Evolutionary conservation across 805 yeast genomes (phyloP).

Genomic region (Starmerella sirachaensis): DNA sequence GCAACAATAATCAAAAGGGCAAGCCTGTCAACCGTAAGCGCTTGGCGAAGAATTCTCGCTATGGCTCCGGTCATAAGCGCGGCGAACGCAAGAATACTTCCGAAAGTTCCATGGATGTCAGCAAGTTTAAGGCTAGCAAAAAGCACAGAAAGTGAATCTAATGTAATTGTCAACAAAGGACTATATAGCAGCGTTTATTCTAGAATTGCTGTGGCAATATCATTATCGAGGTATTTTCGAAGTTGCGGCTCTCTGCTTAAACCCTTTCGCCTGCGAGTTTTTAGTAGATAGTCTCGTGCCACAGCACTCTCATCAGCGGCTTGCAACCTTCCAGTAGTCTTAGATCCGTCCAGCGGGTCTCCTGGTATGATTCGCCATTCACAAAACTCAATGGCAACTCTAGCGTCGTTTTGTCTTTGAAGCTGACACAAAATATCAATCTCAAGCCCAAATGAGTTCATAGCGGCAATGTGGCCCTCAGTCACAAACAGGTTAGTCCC

Average conservation of each 20-base stretch:
- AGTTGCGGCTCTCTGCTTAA: conserved; percentile 59
- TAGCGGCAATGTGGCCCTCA: conserved; percentile 64
- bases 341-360: conserved; percentile 66
- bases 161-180: background rate
- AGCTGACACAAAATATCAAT: conserved; percentile 56
- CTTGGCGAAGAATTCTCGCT: conserved; percentile 57
- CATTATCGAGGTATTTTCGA: conserved; percentile 48
- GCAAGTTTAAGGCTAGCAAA: conserved; percentile 47
- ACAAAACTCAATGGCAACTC: conserved; percentile 51
- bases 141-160: conserved; percentile 30
- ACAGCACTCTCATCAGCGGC: conserved; percentile 61
- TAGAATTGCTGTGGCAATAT: background rate
- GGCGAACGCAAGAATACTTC: conserved; percentile 63
- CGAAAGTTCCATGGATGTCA: conserved; percentile 54
- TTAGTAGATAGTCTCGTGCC: conserved; percentile 80
- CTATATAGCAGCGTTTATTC: background rate
- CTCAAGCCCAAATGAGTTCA: conserved; percentile 83
- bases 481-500: conserved; percentile 61
- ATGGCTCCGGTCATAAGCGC: conserved; percentile 66
- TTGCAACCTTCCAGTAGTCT: conserved; percentile 52
- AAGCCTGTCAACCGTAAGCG: conserved; percentile 57
- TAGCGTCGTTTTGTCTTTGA: conserved; percentile 66
- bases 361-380: conserved; percentile 77
- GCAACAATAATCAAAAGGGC: conserved; percentile 13
- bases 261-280: conserved; percentile 83